phyloP scores from a whole-genome alignment of 2,329 filamentous ascomycete genomes.

The Pseudonectria buxi region DNA sequence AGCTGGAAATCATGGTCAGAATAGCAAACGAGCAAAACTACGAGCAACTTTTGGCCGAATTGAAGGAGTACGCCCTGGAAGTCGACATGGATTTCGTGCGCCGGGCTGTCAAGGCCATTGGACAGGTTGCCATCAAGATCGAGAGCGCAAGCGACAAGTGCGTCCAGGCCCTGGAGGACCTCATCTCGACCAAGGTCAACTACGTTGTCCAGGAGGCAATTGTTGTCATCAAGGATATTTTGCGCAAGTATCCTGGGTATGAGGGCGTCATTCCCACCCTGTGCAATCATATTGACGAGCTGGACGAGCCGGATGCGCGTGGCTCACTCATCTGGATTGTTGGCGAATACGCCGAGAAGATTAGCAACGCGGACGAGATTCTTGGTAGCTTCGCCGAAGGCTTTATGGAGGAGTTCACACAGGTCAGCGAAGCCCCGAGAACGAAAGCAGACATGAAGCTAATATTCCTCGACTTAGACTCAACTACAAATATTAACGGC shows the following conservation, averaged over 20 bases:
- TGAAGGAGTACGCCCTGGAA: slow-evolving; percentile 96
- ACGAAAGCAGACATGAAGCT: slow-evolving; percentile 2
- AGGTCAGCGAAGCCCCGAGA: slow-evolving; percentile 45
- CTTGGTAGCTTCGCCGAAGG: slow-evolving; percentile 84
- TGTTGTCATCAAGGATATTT: slow-evolving; percentile 98
- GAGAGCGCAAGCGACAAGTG: slow-evolving; percentile 92
- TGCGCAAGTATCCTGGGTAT: slow-evolving; percentile 94
- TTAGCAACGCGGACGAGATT: slow-evolving; percentile 96
- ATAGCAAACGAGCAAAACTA: slow-evolving; percentile 97
- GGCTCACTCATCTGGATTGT: slow-evolving; percentile 97
- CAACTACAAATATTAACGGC: slow-evolving; percentile 96
- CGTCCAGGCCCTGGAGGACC: slow-evolving; percentile 84
- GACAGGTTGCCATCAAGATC: slow-evolving; percentile 97
- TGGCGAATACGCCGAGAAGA: slow-evolving; percentile 98
- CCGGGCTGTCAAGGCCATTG: slow-evolving; percentile 89
- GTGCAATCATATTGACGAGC: slow-evolving; percentile 92
- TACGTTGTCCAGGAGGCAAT: slow-evolving; percentile 98
- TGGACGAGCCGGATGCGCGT: slow-evolving; percentile 88
- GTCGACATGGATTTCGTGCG: slow-evolving; percentile 99
- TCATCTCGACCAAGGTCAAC: slow-evolving; percentile 97
- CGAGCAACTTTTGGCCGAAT: slow-evolving; percentile 84
- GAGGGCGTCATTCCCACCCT: slow-evolving; percentile 96
- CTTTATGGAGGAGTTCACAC: slow-evolving; percentile 94
- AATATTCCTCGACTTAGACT: slow-evolving; percentile 53
- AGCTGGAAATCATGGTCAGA: slow-evolving; percentile 97